Evolutionary conservation across 495 filamentous ascomycete species (phyloP).

Genomic region (Viridothelium virens): DNA sequence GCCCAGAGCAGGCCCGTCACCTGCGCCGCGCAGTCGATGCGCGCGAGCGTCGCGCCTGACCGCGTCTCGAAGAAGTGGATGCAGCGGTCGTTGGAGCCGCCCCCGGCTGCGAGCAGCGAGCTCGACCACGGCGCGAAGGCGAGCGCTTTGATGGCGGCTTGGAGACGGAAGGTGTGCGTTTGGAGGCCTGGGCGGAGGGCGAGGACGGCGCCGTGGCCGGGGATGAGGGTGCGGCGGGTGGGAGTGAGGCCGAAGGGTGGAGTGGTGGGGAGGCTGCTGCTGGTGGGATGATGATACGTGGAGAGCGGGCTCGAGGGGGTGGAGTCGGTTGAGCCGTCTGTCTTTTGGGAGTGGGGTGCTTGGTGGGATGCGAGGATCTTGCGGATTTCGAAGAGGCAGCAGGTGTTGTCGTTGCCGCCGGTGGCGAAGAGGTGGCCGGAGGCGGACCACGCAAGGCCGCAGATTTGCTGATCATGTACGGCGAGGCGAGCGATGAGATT

Average conservation of each 20-base stretch:
- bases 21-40: slow-evolving; percentile 86
- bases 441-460: slow-evolving; percentile 80
- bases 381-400: slow-evolving; percentile 67
- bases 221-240: slow-evolving; percentile 10
- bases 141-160: slow-evolving; percentile 91
- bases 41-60: slow-evolving; percentile 78
- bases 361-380: slow-evolving; percentile 43
- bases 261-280: not conserved
- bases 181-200: slow-evolving; percentile 45
- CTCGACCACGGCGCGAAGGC: slow-evolving; percentile 95
- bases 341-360: not conserved
- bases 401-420: slow-evolving; percentile 87
- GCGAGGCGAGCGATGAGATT: slow-evolving; percentile 66
- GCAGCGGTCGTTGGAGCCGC: slow-evolving; percentile 85
- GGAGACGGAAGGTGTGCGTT: slow-evolving; percentile 67
- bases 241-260: not conserved
- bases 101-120: slow-evolving; percentile 81
- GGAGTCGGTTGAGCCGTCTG: slow-evolving; percentile 12
- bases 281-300: not conserved
- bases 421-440: slow-evolving; percentile 72
- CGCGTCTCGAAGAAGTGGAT: slow-evolving; percentile 93
- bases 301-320: slow-evolving; percentile 28
- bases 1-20: slow-evolving; percentile 93
- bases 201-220: slow-evolving; percentile 23
- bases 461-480: slow-evolving; percentile 84